Evolutionary conservation across 495 filamentous ascomycete genomes (phyloP), one percentile per base, ranked within the genome.

Genomic region (Lasiosphaeria miniovina): DNA sequence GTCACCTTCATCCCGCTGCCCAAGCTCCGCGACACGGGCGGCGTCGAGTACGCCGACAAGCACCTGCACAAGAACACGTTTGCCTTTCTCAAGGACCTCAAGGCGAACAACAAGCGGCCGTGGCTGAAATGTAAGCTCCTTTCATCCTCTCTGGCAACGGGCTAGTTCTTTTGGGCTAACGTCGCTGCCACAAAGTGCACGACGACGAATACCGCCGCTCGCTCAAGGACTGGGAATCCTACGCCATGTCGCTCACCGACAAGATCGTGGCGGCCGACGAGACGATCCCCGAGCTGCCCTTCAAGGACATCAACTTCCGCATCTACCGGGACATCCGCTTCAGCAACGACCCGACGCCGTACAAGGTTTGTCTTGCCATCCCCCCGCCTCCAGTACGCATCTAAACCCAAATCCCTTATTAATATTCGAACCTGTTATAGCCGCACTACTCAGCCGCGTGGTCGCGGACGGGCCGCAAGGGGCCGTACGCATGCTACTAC

Each of bases 401-500:
- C 52, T 48, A 9, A 50, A 55, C 49, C 63, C 15, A 8, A 58
- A 33, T 55, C 65, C 7, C 10, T 31, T 43, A 24, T 36, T 3
- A 15, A 52, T 12, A 17, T 24, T 33, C 14, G 49, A n/a, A 15
- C n/a, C n/a, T 36, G 17, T 35, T 31, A 36, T 12, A 68, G 84
- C 82, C 88, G 38, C 85, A 91, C 74, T 93, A 89, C 74, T 88
- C 88, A 5, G 90, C 88, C 36, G 90, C 89, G 49, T 96, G 89
- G 88, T 93, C 88, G 50, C 84, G 90, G 12, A 95, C 90, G 2
- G 91, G 91, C 24, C 81, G 88, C 51, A 94, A 95, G 67, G 90
- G 91, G 8, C 87, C 90, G 38, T 94, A 94, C 68, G 90, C 90
- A 12, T 87, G 84, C 57, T 95, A 96, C 69, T 94, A 93, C 74